Evolutionary conservation across 768 basidiomycete species (phyloP), one percentile per base, ranked within the genome.

Genomic region (Lactarius evosmus): DNA sequence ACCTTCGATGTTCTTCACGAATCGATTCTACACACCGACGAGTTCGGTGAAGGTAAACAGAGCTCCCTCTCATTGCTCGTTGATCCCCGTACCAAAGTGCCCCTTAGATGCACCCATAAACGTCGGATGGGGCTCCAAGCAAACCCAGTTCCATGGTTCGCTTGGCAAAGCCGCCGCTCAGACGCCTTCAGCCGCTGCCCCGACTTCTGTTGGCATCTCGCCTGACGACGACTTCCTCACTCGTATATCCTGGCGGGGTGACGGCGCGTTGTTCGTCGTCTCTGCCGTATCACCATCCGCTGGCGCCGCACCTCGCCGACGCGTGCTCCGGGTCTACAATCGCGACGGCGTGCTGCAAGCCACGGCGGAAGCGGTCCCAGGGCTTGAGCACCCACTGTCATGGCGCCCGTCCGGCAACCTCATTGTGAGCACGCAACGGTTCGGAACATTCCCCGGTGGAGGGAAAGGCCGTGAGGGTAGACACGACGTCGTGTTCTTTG

Each of bases 101-200:
- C 67, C 62, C 5, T 69, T 30, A 93, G 94, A 94, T 72, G 84
- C 87, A 29, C 92, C 91, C 2, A 93, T 98, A 70, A 93, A 95
- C 69, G 93, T 98, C 63, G 97, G 97, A 17, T 99, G 97, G 97
- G 97, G 97, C 44, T 91, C 91, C 2, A 96, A 95, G 71, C 83
- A 91, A 73, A 98, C 97, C 0, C 97, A 99, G 71, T 99, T 99
- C 72, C 95, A 98, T 69, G 97, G 97, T 11, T 96, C 95, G 0
- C 78, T 93, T 4, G 96, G 97, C 19, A 98, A 98, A 73, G 77
- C 83, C 2, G 89, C 90, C 27, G 91, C 93, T 0, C 82, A 85
- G 66, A 79, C 82, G 30, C 68, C 75, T 12, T 67, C 66, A 30
- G 25, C 59, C 1, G 76, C 81, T 6, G 66, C 73, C 14, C 68